Conservation (phyloP, 768 basidiomycete species). For the Mycena filopes region DNA sequence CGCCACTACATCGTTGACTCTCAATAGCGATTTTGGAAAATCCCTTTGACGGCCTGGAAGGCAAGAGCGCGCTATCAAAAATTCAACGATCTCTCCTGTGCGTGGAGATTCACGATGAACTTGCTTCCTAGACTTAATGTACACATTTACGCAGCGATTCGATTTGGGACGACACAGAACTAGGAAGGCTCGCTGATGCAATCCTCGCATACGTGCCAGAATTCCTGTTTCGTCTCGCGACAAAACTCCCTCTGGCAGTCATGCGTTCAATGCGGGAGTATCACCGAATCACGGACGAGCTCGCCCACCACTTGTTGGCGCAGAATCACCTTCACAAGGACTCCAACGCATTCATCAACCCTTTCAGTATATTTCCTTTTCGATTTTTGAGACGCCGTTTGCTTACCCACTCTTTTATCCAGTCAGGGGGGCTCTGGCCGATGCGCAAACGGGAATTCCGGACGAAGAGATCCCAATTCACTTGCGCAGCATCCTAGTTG, state of each 20-base stretch:
- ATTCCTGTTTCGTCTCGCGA: background rate
- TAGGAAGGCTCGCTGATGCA: background rate
- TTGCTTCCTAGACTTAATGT: background rate
- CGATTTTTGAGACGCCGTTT: background rate
- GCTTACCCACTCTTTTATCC: too few relatives aligned
- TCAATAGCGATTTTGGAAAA: slow-evolving; percentile 9
- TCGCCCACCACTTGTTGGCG: background rate
- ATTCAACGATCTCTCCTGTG: slow-evolving; percentile 7
- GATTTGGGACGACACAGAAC: background rate
- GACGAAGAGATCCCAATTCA: slow-evolving; percentile 11
- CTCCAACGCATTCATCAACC: background rate
- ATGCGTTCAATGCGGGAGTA: background rate
- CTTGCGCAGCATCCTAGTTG: background rate
- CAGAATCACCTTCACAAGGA: background rate
- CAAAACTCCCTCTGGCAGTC: background rate
- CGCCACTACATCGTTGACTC: background rate
- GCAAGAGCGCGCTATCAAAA: slow-evolving; percentile 2
- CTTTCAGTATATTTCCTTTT: background rate
- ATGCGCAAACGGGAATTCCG: background rate
- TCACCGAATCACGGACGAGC: background rate
- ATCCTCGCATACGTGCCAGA: slow-evolving; percentile 8
- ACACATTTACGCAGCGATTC: background rate
- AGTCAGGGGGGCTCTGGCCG: too few relatives aligned
- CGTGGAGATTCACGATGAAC: background rate
- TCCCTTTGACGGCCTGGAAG: background rate